A percentile compares a stretch with the other conserved stretches of the same genome.
These are phyloP conservation scores for Thelonectria blattea DNA, from an alignment of 2,329 filamentous ascomycete genomes.

Conservation along the genomic window DNA sequence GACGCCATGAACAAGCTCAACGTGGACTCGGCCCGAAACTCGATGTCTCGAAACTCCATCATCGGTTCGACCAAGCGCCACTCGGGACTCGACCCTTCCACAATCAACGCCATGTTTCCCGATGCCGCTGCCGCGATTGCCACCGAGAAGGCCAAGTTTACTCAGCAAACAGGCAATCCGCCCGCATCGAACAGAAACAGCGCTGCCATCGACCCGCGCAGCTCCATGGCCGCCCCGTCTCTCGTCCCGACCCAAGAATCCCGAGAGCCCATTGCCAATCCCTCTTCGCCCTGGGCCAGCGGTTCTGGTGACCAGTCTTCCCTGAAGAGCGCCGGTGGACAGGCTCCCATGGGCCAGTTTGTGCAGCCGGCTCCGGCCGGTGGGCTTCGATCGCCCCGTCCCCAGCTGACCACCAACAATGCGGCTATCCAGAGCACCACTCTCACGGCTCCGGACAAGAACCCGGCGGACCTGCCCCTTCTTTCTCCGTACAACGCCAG, in stretches of 20 bases:
- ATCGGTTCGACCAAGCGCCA: conserved; percentile 82
- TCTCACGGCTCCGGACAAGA: conserved; percentile 72
- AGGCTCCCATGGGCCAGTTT: conserved; percentile 93
- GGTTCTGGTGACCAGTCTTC: conserved; percentile 57
- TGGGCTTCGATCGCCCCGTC: conserved; percentile 79
- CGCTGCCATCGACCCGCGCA: conserved; percentile 75
- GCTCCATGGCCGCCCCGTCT: conserved; percentile 74
- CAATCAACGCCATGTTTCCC: conserved; percentile 98
- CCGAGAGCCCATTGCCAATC: conserved; percentile 37
- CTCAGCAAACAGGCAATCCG: conserved; percentile 89
- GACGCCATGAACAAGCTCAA: conserved; percentile 97
- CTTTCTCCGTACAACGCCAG: conserved; percentile 82
- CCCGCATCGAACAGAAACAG: conserved; percentile 95
- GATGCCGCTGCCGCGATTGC: conserved; percentile 98
- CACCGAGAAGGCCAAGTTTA: conserved; percentile 97
- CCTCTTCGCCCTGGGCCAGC: conserved; percentile 77
- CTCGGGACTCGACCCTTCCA: conserved; percentile 89
- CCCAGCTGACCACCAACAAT: conserved; percentile 66
- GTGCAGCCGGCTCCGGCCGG: conserved; percentile 78
- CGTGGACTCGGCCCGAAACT: conserved; percentile 86
- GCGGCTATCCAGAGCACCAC: conserved; percentile 83
- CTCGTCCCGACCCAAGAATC: conserved; percentile 65
- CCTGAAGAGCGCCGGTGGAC: conserved; percentile 79
- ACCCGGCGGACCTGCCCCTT: conserved; percentile 74
- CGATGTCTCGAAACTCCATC: conserved; percentile 79